A percentile compares a stretch with the other conserved stretches of the same genome.
phyloP scores from a whole-genome alignment of 2,329 filamentous ascomycete species.

The Aspergillus calidoustus region DNA sequence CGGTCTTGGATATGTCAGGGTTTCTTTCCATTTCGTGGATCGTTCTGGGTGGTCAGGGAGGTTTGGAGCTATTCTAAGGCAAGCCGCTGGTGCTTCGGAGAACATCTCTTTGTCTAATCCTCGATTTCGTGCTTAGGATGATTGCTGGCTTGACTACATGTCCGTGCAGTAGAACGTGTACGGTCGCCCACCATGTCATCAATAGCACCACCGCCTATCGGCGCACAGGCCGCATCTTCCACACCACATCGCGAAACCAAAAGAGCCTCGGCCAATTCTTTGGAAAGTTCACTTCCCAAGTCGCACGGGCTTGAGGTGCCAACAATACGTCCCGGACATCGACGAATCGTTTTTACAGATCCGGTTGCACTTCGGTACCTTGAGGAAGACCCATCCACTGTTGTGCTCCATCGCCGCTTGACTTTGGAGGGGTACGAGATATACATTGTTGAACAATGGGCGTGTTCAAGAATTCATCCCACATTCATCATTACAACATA shows the following conservation, averaged over 20 bases:
- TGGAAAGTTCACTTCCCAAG: conserved; percentile 28
- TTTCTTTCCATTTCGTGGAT: conserved; percentile 27
- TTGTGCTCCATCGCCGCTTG: conserved; percentile 72
- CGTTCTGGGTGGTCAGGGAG: conserved; percentile 33
- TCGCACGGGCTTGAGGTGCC: conserved; percentile 21
- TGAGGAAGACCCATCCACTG: conserved; percentile 79
- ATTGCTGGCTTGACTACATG: neutral
- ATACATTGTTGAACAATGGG: conserved; percentile 97
- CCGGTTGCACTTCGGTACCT: conserved; percentile 74
- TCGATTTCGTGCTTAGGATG: conserved; percentile 13
- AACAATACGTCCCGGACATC: conserved; percentile 45
- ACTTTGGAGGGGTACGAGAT: conserved; percentile 83
- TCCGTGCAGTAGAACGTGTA: conserved; percentile 19
- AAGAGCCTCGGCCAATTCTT: conserved; percentile 29
- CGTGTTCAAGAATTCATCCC: conserved; percentile 85
- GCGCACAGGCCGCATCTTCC: conserved; percentile 27
- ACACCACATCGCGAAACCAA: conserved; percentile 32
- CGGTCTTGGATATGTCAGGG: conserved; percentile 33
- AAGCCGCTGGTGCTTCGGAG: conserved; percentile 16
- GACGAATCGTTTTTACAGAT: conserved; percentile 68
- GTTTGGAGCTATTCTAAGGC: conserved; percentile 31
- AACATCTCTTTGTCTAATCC: neutral
- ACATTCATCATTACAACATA: conserved; percentile 93
- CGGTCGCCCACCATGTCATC: conserved; percentile 23
- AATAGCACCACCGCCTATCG: conserved; percentile 29